Evolutionary conservation across 768 basidiomycete genomes (phyloP), one percentile per base, ranked within the genome.

Genomic region (Phaeotremella fagi): DNA sequence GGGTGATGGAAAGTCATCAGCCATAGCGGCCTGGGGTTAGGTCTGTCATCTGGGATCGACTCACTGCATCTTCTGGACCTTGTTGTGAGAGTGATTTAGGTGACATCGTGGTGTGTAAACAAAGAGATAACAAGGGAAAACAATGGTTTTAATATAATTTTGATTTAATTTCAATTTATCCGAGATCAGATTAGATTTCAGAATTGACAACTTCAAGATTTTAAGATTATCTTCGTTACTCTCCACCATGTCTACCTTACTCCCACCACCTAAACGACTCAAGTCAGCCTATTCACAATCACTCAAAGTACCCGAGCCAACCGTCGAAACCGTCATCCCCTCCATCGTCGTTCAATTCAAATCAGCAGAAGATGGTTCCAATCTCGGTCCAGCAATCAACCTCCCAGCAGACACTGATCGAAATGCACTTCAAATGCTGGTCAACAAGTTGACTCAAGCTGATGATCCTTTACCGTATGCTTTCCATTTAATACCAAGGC

Each of bases 401-500:
- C 75, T 97, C 44, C 92, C 90, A 12, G 88, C 92, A 23, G 86
- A 91, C 76, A 80, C 92, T 7, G 81, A 84, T 5, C 77, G 89
- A 54, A 87, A 91, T 58, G 87, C 83, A 3, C 77, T 98, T 27
- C 88, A 98, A 74, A 78, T 82, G 44, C 78, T 98, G n/a, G 83
- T 92, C 37, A 99, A 98, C 76, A 88, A 84, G 71, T 76, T 98
- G 46, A 37, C 20, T 45, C 35, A 53, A 5, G 81, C 83, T 50
- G 89, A 90, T 62, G 91, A 95, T 61, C 89, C 90, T 41, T 83
- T 90, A 16, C 91, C 94, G 4, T 98, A 90, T 70, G 79, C 86
- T 29, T 95, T 98, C 75, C 86, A 94, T 76, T 83, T 97, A 12
- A 77, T 69, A 2, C 63, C 72, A 41, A 57, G 65, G 50, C 31